These are phyloP conservation scores for Pleurotus sapidus DNA, from an alignment of 768 basidiomycete species.

Conservation along the genomic window DNA sequence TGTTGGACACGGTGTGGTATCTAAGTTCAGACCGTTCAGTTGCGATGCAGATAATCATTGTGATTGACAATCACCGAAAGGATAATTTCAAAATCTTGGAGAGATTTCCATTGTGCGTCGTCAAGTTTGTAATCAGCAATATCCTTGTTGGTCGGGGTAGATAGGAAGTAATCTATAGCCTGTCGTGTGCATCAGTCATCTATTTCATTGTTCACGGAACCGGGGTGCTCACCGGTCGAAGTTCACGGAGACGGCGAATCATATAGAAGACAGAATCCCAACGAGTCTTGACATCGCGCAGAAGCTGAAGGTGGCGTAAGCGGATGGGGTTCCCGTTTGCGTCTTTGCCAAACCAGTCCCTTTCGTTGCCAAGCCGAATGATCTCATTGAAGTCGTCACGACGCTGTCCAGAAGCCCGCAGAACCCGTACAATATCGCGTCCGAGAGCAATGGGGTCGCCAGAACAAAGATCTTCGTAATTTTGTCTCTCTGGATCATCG, in stretches of 20 bases:
- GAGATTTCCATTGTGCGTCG: conserved; percentile 12
- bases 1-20: conserved; percentile 16
- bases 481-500: too few relatives aligned
- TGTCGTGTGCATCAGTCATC: too few relatives aligned
- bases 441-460: conserved; percentile 2
- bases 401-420: conserved; percentile 9
- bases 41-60: not conserved
- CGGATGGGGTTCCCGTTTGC: conserved; percentile 1
- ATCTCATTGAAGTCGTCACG: conserved; percentile 2
- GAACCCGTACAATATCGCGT: conserved; percentile 2
- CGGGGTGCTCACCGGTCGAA: conserved; percentile 12
- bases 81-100: too few relatives aligned
- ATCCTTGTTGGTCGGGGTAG: not conserved
- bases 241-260: conserved; percentile 12
- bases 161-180: conserved; percentile 9
- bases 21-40: too few relatives aligned
- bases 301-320: not conserved
- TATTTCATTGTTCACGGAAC: too few relatives aligned
- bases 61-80: too few relatives aligned
- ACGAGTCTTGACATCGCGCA: conserved; percentile 13
- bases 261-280: conserved; percentile 15
- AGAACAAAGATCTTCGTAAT: not conserved
- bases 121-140: conserved; percentile 4
- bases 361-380: not conserved
- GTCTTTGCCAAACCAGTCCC: not conserved